A percentile compares a stretch with the other conserved stretches of the same genome.
These are phyloP conservation scores for Takakia lepidozioides DNA, from an alignment of 225 moss, liverwort and hornwort genomes.

Conservation along the genomic window DNA sequence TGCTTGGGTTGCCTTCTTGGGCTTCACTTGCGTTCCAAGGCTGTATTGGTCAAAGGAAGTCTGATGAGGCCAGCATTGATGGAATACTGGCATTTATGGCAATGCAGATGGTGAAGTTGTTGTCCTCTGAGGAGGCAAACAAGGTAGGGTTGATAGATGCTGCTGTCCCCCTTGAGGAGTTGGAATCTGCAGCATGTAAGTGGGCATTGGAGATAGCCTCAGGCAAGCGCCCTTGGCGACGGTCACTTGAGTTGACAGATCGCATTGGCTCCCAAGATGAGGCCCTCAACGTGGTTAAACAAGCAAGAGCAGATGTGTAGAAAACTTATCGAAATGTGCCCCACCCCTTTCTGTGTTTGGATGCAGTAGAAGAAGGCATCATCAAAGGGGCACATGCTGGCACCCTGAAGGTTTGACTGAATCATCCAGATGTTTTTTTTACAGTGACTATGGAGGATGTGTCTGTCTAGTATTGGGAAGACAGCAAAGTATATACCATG, in stretches of 20 bases:
- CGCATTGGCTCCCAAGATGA: slow-evolving; percentile 50
- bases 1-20: no score
- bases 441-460: no score
- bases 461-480: no score
- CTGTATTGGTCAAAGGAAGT: no score
- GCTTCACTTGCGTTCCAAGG: no score
- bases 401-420: slow-evolving; percentile 34
- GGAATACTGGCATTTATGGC: slow-evolving; percentile 2
- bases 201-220: slow-evolving; percentile 62
- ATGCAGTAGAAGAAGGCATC: slow-evolving; percentile 64
- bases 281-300: slow-evolving; percentile 38
- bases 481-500: no score
- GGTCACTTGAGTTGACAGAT: slow-evolving; percentile 51
- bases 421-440: no score
- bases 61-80: neutral
- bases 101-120: slow-evolving; percentile 55
- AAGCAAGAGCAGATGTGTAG: slow-evolving; percentile 43
- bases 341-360: slow-evolving; percentile 68
- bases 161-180: slow-evolving; percentile 45
- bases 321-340: slow-evolving; percentile 58
- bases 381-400: slow-evolving; percentile 45
- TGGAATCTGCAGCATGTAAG: slow-evolving; percentile 43
- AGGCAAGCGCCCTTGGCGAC: slow-evolving; percentile 58
- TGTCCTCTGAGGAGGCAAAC: slow-evolving; percentile 51
- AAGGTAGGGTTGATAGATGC: slow-evolving; percentile 65